phyloP scores from a whole-genome alignment of 2,329 filamentous ascomycete species.

The Fusarium chlamydosporum region DNA sequence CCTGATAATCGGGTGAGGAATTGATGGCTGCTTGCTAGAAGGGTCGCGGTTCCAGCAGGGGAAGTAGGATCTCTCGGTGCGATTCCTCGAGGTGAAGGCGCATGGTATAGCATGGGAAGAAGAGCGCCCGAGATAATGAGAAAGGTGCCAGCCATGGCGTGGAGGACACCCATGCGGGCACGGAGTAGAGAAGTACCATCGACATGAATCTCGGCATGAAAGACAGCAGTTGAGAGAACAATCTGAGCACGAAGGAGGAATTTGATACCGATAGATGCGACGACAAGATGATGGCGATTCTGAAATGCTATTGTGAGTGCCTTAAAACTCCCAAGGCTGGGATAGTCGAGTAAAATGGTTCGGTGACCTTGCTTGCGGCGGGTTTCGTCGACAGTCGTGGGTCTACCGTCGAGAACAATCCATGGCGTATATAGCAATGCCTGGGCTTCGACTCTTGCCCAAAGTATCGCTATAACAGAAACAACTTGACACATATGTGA shows the following conservation, averaged over 20 bases:
- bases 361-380: slow-evolving; percentile 50
- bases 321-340: slow-evolving; percentile 42
- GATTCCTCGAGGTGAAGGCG: slow-evolving; percentile 48
- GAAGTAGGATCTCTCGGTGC: slow-evolving; percentile 51
- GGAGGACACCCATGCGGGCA: slow-evolving; percentile 41
- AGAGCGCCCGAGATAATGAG: slow-evolving; percentile 39
- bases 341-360: slow-evolving; percentile 51
- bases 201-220: slow-evolving; percentile 43
- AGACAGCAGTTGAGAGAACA: slow-evolving; percentile 50
- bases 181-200: slow-evolving; percentile 42
- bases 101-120: slow-evolving; percentile 49
- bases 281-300: slow-evolving; percentile 50
- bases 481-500: slow-evolving; percentile 39
- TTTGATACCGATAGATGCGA: slow-evolving; percentile 40
- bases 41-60: slow-evolving; percentile 46
- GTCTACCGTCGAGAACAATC: slow-evolving; percentile 49
- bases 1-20: slow-evolving; percentile 45
- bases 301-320: slow-evolving; percentile 43
- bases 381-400: slow-evolving; percentile 47
- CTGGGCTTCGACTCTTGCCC: slow-evolving; percentile 51
- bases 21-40: slow-evolving; percentile 48
- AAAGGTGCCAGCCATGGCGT: slow-evolving; percentile 47
- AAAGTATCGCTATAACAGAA: slow-evolving; percentile 48
- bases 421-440: slow-evolving; percentile 50
- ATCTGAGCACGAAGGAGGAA: slow-evolving; percentile 48